phyloP scores from a whole-genome alignment of 805 yeast species.

The Tetrapisispora nanseiensis region DNA sequence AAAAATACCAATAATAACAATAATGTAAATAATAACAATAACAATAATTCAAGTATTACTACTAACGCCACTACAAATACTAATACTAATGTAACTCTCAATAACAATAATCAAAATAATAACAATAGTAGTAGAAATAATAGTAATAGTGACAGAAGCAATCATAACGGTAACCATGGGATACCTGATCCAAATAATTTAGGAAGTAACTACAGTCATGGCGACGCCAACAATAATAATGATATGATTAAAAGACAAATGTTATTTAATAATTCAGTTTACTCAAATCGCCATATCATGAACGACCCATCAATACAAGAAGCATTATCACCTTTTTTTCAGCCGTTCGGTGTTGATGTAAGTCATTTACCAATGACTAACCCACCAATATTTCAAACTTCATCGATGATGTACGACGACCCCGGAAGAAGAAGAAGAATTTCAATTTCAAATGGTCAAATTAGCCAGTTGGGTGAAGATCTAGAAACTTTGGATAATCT shows the following conservation, averaged over 20 bases:
- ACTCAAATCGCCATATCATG: constrained; percentile 19
- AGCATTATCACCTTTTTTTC: constrained; percentile 34
- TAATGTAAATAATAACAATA: background rate
- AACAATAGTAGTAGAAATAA: background rate
- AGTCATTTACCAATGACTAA: constrained; percentile 37
- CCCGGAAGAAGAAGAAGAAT: constrained; percentile 44
- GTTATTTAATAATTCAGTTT: background rate
- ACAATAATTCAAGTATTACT: background rate
- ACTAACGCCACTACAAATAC: background rate
- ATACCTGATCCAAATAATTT: background rate
- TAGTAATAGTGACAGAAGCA: background rate
- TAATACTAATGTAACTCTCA: background rate
- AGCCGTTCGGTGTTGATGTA: constrained; percentile 37
- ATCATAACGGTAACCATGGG: background rate
- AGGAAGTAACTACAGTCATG: background rate
- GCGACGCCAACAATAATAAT: background rate
- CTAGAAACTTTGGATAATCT: constrained; percentile 30
- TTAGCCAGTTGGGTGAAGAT: constrained; percentile 55
- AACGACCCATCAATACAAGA: constrained; percentile 29
- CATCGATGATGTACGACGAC: constrained; percentile 17
- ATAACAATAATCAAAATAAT: background rate
- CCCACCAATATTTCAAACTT: constrained; percentile 37
- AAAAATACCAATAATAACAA: background rate
- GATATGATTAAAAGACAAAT: background rate
- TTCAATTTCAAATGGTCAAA: constrained; percentile 78